Percentiles rank a stretch among this genome's conserved stretches.
Evolutionary conservation across 179 eudicot species (phyloP).

Genomic region (Silene noctiflora): DNA sequence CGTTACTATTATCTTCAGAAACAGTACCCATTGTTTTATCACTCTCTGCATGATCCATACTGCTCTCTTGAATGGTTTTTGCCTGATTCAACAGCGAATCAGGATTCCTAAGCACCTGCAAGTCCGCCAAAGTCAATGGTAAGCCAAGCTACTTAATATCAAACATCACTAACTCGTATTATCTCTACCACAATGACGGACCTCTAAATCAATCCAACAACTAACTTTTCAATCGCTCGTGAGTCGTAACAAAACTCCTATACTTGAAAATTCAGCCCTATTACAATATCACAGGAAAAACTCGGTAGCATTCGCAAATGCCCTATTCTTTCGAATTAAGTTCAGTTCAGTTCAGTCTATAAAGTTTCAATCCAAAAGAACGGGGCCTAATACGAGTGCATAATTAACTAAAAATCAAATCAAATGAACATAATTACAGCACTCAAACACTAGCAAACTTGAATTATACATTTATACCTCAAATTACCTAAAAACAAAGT

Average conservation of each 20-base stretch:
- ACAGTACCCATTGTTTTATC: constrained; percentile 23
- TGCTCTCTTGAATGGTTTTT: constrained; percentile 42
- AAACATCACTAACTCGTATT: not conserved
- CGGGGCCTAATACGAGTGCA: not conserved
- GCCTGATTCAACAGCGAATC: constrained; percentile 54
- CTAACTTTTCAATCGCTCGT: not conserved
- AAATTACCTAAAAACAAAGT: not conserved
- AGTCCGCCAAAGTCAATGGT: constrained; percentile 15
- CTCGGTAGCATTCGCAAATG: not conserved
- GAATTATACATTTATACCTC: not conserved
- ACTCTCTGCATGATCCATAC: constrained; percentile 33
- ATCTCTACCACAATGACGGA: not conserved
- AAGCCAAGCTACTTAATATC: not conserved
- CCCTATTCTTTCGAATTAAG: not conserved
- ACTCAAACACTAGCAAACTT: not conserved
- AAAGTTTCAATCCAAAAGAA: not conserved
- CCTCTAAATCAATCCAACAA: not conserved
- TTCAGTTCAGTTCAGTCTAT: not conserved
- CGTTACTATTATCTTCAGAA: constrained; percentile 28
- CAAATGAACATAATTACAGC: not conserved
- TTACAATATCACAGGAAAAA: too few relatives aligned
- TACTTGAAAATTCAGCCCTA: too few relatives aligned
- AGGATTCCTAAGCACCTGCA: constrained; percentile 47
- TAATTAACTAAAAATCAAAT: not conserved
- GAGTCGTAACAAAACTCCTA: not conserved